Conservation (phyloP, 2,329 filamentous ascomycete species). For the Simplicillium aogashimaense region DNA sequence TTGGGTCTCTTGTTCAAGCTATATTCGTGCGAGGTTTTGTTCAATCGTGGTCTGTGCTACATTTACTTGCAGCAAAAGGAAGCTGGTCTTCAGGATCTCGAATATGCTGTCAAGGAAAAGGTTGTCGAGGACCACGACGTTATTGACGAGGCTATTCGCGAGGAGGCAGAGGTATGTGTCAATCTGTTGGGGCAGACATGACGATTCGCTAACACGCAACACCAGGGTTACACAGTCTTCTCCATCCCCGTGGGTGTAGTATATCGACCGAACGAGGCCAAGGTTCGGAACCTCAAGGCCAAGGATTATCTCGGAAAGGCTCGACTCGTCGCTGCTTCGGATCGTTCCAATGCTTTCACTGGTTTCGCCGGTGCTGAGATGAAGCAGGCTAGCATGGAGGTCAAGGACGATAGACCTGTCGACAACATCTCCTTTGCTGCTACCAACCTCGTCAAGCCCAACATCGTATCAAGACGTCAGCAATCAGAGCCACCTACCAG, state of each 20-base stretch:
- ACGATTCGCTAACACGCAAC: background rate
- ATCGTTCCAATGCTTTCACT: slow-evolving; percentile 70
- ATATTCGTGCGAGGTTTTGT: slow-evolving; percentile 94
- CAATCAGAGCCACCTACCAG: slow-evolving; percentile 75
- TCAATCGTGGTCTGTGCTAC: slow-evolving; percentile 95
- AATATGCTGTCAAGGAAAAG: slow-evolving; percentile 89
- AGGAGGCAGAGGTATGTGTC: slow-evolving; percentile 71
- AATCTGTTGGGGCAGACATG: too few species aligned
- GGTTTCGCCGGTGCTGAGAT: slow-evolving; percentile 67
- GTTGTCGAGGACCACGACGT: slow-evolving; percentile 94
- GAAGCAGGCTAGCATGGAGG: slow-evolving; percentile 39
- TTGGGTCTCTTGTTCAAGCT: slow-evolving; percentile 91
- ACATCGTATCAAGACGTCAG: slow-evolving; percentile 68
- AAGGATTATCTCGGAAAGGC: slow-evolving; percentile 98
- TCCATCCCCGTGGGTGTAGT: slow-evolving; percentile 94
- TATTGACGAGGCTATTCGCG: slow-evolving; percentile 91
- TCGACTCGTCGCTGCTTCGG: slow-evolving; percentile 80
- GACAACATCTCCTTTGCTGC: slow-evolving; percentile 88
- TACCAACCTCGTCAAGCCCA: slow-evolving; percentile 84
- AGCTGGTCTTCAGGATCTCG: slow-evolving; percentile 80
- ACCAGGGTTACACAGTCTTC: slow-evolving; percentile 91
- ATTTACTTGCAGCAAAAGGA: slow-evolving; percentile 93
- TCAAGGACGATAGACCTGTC: slow-evolving; percentile 69
- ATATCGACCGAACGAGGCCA: slow-evolving; percentile 92
- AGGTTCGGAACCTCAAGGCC: slow-evolving; percentile 95